A percentile compares a stretch with the other conserved stretches of the same genome.
Evolutionary conservation across 2,329 filamentous ascomycete genomes (phyloP).

Genomic region (Aureobasidium sp.): DNA sequence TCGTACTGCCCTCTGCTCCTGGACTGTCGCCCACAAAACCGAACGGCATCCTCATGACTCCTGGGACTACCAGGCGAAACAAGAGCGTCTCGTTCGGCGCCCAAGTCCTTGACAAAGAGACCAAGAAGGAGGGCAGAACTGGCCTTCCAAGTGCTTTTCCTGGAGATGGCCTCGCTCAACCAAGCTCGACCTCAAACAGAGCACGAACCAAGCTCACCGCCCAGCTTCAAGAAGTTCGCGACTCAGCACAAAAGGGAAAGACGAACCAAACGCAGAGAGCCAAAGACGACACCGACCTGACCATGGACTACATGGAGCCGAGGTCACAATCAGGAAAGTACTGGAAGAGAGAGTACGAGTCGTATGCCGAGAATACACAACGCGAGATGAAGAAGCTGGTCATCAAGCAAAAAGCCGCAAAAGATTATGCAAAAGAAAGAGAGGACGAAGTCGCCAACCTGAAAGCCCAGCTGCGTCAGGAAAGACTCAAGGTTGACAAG

Average conservation of each 20-base stretch:
- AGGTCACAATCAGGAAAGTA: constrained; percentile 68
- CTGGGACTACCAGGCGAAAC: constrained; percentile 48
- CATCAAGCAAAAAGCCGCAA: constrained; percentile 72
- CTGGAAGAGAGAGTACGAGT: constrained; percentile 73
- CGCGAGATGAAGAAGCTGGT: constrained; percentile 70
- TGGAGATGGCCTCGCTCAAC: constrained; percentile 26
- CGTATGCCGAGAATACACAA: constrained; percentile 65
- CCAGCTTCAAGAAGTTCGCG: constrained; percentile 38
- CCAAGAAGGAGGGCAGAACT: constrained; percentile 39
- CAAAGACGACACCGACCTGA: constrained; percentile 54
- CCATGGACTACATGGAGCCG: constrained; percentile 65
- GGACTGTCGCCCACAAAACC: constrained; percentile 39
- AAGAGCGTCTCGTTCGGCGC: constrained; percentile 57
- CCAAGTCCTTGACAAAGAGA: constrained; percentile 50
- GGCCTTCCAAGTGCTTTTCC: constrained; percentile 42
- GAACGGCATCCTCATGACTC: constrained; percentile 56
- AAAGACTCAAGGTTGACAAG: constrained; percentile 56
- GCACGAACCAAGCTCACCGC: constrained; percentile 36
- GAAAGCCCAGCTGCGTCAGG: constrained; percentile 58
- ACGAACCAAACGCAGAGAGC: constrained; percentile 25
- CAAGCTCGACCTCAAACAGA: neutral
- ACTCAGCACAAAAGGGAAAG: constrained; percentile 30
- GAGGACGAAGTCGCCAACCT: constrained; percentile 64
- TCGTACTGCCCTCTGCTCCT: neutral
- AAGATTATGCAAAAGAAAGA: constrained; percentile 71